Evolutionary conservation across 2,329 filamentous ascomycete species (phyloP).

Genomic region (Colletotrichum falcatum): DNA sequence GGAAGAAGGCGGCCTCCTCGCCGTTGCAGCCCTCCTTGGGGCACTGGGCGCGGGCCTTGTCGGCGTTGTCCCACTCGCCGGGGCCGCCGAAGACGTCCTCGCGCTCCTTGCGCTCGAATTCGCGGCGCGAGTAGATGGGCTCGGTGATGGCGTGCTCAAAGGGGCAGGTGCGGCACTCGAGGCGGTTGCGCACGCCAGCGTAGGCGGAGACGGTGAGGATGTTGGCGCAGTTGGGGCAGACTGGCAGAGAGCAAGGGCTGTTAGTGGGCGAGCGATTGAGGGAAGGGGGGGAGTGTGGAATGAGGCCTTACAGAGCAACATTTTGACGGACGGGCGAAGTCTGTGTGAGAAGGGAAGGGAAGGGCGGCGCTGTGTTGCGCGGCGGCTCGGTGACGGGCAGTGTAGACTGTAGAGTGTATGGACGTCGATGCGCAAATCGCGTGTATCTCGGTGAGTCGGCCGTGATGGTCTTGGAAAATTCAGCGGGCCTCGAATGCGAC

Average conservation of each 20-base stretch:
- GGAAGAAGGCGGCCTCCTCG: conserved; percentile 90
- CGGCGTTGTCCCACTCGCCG: conserved; percentile 90
- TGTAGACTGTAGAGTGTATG: too few relatives aligned
- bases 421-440: not conserved
- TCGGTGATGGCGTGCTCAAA: conserved; percentile 88
- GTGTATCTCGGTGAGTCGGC: conserved; percentile 5
- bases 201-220: conserved; percentile 79
- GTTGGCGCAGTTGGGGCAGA: conserved; percentile 88
- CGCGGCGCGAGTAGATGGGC: conserved; percentile 83
- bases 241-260: conserved; percentile 54
- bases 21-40: conserved; percentile 84
- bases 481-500: conserved; percentile 35
- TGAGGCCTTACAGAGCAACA: conserved; percentile 72
- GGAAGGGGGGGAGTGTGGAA: conserved; percentile 2
- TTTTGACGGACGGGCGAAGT: conserved; percentile 50
- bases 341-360: too few relatives aligned
- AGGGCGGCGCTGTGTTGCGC: not conserved
- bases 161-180: conserved; percentile 95
- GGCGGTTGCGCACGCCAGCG: conserved; percentile 76
- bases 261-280: conserved; percentile 26
- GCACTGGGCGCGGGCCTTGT: conserved; percentile 87
- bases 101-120: conserved; percentile 87
- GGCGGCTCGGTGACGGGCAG: not conserved
- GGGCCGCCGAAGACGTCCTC: conserved; percentile 92
- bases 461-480: conserved; percentile 32